Conservation (phyloP, 2,329 filamentous ascomycete genomes). For the Monilinia fructicola region DNA sequence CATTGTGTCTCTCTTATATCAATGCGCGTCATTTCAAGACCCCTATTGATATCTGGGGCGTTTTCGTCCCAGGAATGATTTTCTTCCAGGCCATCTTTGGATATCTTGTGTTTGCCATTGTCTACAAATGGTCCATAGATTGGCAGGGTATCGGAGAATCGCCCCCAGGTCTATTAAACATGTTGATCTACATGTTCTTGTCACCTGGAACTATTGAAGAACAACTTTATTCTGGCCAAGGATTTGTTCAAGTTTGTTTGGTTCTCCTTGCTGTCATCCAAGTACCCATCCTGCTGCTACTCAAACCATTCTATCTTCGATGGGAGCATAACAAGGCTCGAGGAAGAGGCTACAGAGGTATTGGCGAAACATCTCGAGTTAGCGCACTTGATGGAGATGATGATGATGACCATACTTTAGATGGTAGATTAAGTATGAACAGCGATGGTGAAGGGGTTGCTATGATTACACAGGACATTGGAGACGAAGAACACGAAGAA, state of each 20-base stretch:
- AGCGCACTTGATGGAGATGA: constrained; percentile 91
- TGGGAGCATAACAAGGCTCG: constrained; percentile 90
- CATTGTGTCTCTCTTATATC: constrained; percentile 85
- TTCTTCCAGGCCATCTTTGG: constrained; percentile 99
- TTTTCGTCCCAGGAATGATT: constrained; percentile 97
- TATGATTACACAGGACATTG: constrained; percentile 85
- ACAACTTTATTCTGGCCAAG: constrained; percentile 76
- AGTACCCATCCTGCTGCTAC: constrained; percentile 85
- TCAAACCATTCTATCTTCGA: constrained; percentile 94
- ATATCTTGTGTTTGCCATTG: constrained; percentile 87
- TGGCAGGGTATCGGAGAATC: constrained; percentile 66
- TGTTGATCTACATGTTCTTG: constrained; percentile 99
- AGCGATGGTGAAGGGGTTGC: constrained; percentile 80
- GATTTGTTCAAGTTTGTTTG: constrained; percentile 70
- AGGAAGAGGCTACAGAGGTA: constrained; percentile 85
- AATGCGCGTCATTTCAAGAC: constrained; percentile 95
- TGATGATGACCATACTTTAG: constrained; percentile 65
- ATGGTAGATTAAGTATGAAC: constrained; percentile 65
- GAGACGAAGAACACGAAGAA: constrained; percentile 87
- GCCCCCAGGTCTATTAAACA: constrained; percentile 90
- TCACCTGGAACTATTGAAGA: constrained; percentile 74
- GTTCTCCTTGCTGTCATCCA: constrained; percentile 80
- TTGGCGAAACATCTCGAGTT: constrained; percentile 84
- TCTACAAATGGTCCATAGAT: constrained; percentile 96
- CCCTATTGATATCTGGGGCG: constrained; percentile 93